These are phyloP conservation scores for Schizopora paradoxa DNA, from an alignment of 1,284 basidiomycete genomes.

Conservation along the genomic window DNA sequence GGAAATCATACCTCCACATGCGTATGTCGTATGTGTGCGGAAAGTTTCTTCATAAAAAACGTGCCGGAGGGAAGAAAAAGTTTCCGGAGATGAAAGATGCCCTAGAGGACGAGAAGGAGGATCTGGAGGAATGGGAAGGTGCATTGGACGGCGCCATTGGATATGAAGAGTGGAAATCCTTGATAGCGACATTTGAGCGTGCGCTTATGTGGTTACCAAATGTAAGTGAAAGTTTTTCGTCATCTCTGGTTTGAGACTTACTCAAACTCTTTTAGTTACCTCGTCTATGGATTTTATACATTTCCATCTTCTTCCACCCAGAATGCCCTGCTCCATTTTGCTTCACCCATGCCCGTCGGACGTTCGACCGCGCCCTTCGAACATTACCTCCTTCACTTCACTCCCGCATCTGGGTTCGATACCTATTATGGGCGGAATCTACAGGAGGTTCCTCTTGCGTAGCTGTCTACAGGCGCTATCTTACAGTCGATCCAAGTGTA, in stretches of 20 bases:
- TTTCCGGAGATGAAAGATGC: conserved; percentile 85
- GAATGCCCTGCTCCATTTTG: conserved; percentile 82
- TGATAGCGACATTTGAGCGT: conserved; percentile 88
- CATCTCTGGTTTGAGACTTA: conserved; percentile 15
- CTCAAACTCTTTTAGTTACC: conserved; percentile 59
- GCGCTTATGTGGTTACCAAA: conserved; percentile 92
- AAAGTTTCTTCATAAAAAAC: conserved; percentile 62
- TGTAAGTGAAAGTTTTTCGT: conserved; percentile 41
- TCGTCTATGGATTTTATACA: conserved; percentile 90
- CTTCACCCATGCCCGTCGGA: conserved; percentile 86
- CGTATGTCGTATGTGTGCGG: conserved; percentile 88
- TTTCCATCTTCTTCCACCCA: conserved; percentile 87
- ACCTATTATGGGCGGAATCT: conserved; percentile 90
- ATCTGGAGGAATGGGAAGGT: conserved; percentile 76
- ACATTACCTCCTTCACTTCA: conserved; percentile 95
- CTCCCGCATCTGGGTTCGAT: conserved; percentile 88
- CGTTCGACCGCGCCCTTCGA: conserved; percentile 92
- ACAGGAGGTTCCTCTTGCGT: conserved; percentile 84
- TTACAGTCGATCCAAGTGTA: conserved; percentile 78
- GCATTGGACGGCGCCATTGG: conserved; percentile 86
- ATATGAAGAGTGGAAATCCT: conserved; percentile 90
- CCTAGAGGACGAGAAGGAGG: conserved; percentile 77
- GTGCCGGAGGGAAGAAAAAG: conserved; percentile 81
- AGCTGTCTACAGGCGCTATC: conserved; percentile 86
- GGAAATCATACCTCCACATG: conserved; percentile 87